Evolutionary conservation across 2,329 filamentous ascomycete species (phyloP), one percentile per base, ranked within the genome.

Genomic region (Beauveria medogensis): DNA sequence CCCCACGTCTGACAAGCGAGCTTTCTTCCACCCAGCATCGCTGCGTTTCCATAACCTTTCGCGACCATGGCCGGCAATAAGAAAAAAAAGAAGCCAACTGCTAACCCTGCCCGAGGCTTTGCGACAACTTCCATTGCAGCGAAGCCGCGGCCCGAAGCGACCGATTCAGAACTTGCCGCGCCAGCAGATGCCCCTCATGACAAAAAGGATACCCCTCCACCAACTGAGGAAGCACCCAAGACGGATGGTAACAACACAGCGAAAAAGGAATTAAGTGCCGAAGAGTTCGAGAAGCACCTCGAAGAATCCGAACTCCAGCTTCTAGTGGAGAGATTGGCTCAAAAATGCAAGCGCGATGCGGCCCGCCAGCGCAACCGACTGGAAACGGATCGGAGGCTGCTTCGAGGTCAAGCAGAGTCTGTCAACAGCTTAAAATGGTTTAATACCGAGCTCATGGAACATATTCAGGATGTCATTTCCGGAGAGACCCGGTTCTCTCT

Each of bases 61-160:
- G 41, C 40, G 65, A 69, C 64, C 66, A 93, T 93, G 90, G 88
- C 89, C 61, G 80, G 79, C 48, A 75, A 77, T 63, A 86, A 91
- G 75, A 96, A 96, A 78, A 96, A 97, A 78, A 95, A 91, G 80
- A 97, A 97, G 82, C 82, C 89, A 60, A 84, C 85, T 28, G 84
- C 88, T 37, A 97, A 97, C 74, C 91, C 92, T 63, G 91, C 92
- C 44, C 83, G 94, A 73, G 94, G 92, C 20, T 96, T 97, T 76
- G 91, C 93, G 65, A 99, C 94, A 5, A 95, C 91, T 14, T 97
- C 93, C 1, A 83, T 96, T 63, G 91, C 92, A 48, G 95, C 91
- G 26, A 96, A 92, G 68, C 81, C 86, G 9, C 82, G 90, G 71
- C 79, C 83, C 51, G 91, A 93, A 63, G 71, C 69, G 46, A 66